These are phyloP conservation scores for Pleurotus citrinopileatus DNA, from an alignment of 768 basidiomycete species.

Conservation along the genomic window DNA sequence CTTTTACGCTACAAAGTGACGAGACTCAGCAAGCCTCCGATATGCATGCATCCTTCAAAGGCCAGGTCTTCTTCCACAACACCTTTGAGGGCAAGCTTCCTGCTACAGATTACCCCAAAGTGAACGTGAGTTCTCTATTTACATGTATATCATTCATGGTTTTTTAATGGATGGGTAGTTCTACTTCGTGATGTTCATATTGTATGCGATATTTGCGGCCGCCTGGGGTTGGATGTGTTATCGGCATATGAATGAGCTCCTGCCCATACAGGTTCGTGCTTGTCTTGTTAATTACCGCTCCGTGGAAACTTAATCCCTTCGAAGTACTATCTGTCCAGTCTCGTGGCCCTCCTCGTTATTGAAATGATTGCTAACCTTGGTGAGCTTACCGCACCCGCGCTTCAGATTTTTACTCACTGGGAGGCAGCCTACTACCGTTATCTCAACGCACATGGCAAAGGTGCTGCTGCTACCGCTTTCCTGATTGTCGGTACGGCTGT, in stretches of 20 bases:
- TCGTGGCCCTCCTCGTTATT: slow-evolving; percentile 81
- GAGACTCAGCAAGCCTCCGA: slow-evolving; percentile 41
- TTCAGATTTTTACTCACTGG: slow-evolving; percentile 9
- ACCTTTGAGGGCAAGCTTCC: slow-evolving; percentile 85
- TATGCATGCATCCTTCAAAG: slow-evolving; percentile 76
- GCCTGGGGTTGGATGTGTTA: slow-evolving; percentile 87
- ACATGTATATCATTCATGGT: background rate
- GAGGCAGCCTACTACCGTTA: slow-evolving; percentile 85
- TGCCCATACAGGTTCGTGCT: slow-evolving; percentile 79
- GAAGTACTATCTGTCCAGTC: slow-evolving; percentile 89
- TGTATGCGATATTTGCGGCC: slow-evolving; percentile 67
- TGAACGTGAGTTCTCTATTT: slow-evolving; percentile 60
- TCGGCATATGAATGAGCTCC: slow-evolving; percentile 73
- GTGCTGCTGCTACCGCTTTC: slow-evolving; percentile 78
- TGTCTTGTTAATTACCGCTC: background rate
- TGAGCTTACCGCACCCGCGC: slow-evolving; percentile 25
- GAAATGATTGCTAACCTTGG: slow-evolving; percentile 96
- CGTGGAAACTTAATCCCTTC: background rate
- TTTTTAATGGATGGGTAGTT: slow-evolving; percentile 49
- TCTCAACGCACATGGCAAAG: slow-evolving; percentile 82
- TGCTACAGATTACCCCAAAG: slow-evolving; percentile 96
- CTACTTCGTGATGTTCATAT: slow-evolving; percentile 79
- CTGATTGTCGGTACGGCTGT: slow-evolving; percentile 73
- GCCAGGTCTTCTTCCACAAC: slow-evolving; percentile 83
- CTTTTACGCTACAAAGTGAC: slow-evolving; percentile 68